Evolutionary conservation across 2,329 filamentous ascomycete genomes (phyloP), one percentile per base, ranked within the genome.

Genomic region (Xylariaceae sp.): DNA sequence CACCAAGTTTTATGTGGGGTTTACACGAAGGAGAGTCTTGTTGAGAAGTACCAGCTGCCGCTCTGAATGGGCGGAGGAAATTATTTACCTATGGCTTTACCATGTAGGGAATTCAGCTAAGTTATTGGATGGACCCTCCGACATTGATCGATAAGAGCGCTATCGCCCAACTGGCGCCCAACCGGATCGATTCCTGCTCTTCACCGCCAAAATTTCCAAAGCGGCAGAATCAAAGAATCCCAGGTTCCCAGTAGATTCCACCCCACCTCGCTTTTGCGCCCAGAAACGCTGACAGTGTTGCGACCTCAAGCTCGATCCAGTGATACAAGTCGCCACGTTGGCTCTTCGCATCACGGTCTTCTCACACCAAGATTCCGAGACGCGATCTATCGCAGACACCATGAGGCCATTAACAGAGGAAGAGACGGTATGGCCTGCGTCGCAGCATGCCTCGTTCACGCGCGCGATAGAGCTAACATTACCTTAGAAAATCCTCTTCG

Each of bases 401-500:
- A 66, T 66, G 63, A 49, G 63, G 44, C 63, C 60, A 1, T 51
- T 96, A 60, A 94, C 90, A 51, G 90, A 90, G 71, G 73, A 77
- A 66, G 88, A 91, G 74, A 60, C 58, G 39, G 58, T 60, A 44
- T 12, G 55, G 5, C 38, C 11, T 18, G n/a, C 1, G 17, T 18
- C 31, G 13, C 31, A n/a, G n/a, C 38, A 31, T 38, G 22, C 31
- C 7, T n/a, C 40, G 13, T 9, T 16, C 12, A 2, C 3, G 3
- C 17, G 19, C 3, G 33, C 0, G 17, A 10, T 12, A 18, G 48
- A 11, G n/a, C 47, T 49, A 39, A 54, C 43, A 17, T 16, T 16
- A 31, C 48, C 89, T n/a, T 86, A 60, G 53, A 84, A 89, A 70
- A 89, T 88, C 1, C 84, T 97, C 64, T 95, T 97, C 73, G 83